Conservation (phyloP, 73 alveolate genomes). For the Paraurostyla sp. region DNA sequence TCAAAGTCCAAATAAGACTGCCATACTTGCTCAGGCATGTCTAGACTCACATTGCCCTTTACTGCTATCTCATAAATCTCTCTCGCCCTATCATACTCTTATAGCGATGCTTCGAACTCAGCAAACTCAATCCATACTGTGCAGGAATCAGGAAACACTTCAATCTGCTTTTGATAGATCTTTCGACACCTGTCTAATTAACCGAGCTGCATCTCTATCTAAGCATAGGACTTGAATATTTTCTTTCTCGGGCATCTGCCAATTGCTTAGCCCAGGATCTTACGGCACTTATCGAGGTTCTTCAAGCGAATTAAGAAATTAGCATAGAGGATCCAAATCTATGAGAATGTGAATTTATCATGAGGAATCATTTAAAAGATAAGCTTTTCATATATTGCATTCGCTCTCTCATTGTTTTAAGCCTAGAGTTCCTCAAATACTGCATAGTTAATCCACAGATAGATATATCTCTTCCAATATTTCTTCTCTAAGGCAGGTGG, state of each 20-base stretch:
- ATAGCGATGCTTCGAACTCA: conserved; percentile 89
- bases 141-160: conserved; percentile 83
- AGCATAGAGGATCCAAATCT: conserved; percentile 94
- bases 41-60: conserved; percentile 61
- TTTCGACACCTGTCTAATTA: conserved; percentile 91
- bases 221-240: conserved; percentile 89
- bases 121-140: conserved; percentile 93
- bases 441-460: conserved; percentile 97
- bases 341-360: conserved; percentile 89
- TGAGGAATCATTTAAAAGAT: conserved; percentile 91
- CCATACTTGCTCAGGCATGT: conserved; percentile 93
- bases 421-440: conserved; percentile 94
- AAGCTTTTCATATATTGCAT: conserved; percentile 87
- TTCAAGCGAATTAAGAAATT: conserved; percentile 86
- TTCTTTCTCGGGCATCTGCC: conserved; percentile 94
- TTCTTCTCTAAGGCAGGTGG: conserved; percentile 91
- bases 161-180: conserved; percentile 88
- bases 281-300: conserved; percentile 90
- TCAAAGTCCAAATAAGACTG: conserved; percentile 88
- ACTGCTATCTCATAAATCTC: conserved; percentile 87
- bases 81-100: conserved; percentile 92
- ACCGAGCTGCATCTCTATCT: conserved; percentile 92
- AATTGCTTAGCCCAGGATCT: conserved; percentile 93
- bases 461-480: conserved; percentile 91
- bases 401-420: conserved; percentile 81